These are phyloP conservation scores for Centrapalus pauciflorus DNA, from an alignment of 129 eudicot species.

Conservation along the genomic window DNA sequence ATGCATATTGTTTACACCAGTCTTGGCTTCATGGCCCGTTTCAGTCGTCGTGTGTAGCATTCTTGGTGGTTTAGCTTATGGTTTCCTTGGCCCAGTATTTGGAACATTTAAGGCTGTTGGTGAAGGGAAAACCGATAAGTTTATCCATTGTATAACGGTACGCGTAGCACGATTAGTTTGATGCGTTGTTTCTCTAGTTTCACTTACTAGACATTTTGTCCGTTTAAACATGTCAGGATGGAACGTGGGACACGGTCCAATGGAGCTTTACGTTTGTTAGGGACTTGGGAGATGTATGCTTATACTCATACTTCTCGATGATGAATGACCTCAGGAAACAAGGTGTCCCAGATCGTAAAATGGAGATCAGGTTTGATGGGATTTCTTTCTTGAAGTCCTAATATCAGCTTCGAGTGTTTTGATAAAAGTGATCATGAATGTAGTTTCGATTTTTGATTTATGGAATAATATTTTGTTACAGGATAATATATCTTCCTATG, in stretches of 20 bases:
- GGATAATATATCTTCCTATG: slow-evolving; percentile 52
- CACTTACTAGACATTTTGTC: neutral
- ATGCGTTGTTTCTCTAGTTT: neutral
- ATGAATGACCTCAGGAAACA: slow-evolving; percentile 57
- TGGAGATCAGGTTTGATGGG: slow-evolving; percentile 70
- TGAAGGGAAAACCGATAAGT: slow-evolving; percentile 69
- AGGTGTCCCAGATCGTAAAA: slow-evolving; percentile 48
- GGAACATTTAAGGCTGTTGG: slow-evolving; percentile 90
- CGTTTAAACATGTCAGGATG: slow-evolving; percentile 47
- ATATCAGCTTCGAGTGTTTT: neutral
- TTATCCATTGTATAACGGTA: slow-evolving; percentile 54
- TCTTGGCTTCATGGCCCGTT: slow-evolving; percentile 56
- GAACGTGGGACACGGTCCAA: slow-evolving; percentile 67
- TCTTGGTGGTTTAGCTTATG: slow-evolving; percentile 82
- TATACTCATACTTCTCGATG: slow-evolving; percentile 61
- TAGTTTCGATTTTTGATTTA: slow-evolving; percentile 1
- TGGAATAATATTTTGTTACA: slow-evolving; percentile 22
- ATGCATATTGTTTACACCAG: slow-evolving; percentile 38
- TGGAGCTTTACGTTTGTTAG: slow-evolving; percentile 65
- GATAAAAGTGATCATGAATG: neutral
- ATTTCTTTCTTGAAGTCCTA: neutral
- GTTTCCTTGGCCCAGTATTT: slow-evolving; percentile 78
- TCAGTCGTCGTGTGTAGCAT: slow-evolving; percentile 46
- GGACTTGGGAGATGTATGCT: slow-evolving; percentile 68
- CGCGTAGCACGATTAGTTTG: slow-evolving; percentile 23